phyloP scores from a whole-genome alignment of 2,329 filamentous ascomycete species.

The Trichophaea hybrida region DNA sequence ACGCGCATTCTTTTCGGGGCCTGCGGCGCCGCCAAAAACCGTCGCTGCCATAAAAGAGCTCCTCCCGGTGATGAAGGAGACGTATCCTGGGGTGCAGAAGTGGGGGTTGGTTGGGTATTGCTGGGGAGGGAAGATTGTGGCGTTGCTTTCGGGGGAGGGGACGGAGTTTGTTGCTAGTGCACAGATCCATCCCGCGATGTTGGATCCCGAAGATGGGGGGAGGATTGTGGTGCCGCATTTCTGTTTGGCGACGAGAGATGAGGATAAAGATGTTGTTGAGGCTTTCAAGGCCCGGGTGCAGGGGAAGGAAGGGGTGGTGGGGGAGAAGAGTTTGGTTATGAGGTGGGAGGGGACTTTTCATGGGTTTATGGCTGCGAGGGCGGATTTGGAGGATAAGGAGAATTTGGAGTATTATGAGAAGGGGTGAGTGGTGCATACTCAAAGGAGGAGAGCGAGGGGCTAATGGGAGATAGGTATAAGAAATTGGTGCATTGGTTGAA shows the following conservation, averaged over 20 bases:
- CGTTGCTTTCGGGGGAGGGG: constrained; percentile 35
- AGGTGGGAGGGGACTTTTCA: constrained; percentile 54
- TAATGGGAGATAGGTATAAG: neutral
- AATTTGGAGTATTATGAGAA: constrained; percentile 48
- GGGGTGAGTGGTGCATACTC: constrained; percentile 37
- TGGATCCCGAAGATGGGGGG: constrained; percentile 44
- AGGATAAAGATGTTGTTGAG: constrained; percentile 40
- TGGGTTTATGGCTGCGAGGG: constrained; percentile 59
- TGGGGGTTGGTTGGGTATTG: constrained; percentile 53
- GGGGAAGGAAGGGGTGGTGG: constrained; percentile 33
- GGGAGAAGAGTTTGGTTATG: constrained; percentile 46
- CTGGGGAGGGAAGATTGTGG: constrained; percentile 52
- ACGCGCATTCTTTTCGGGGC: constrained; percentile 42
- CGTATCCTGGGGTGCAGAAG: constrained; percentile 42
- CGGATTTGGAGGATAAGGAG: constrained; percentile 41
- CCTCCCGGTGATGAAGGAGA: constrained; percentile 29
- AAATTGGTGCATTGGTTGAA: constrained; percentile 2
- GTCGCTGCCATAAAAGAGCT: constrained; percentile 21
- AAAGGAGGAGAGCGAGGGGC: neutral
- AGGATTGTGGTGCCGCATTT: constrained; percentile 47
- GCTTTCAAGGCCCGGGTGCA: constrained; percentile 32
- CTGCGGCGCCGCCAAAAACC: constrained; percentile 29
- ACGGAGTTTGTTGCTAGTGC: constrained; percentile 39
- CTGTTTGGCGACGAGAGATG: constrained; percentile 52
- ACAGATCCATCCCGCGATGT: constrained; percentile 31